phyloP scores from a whole-genome alignment of 306 rosid species.

The Rubus idaeus region DNA sequence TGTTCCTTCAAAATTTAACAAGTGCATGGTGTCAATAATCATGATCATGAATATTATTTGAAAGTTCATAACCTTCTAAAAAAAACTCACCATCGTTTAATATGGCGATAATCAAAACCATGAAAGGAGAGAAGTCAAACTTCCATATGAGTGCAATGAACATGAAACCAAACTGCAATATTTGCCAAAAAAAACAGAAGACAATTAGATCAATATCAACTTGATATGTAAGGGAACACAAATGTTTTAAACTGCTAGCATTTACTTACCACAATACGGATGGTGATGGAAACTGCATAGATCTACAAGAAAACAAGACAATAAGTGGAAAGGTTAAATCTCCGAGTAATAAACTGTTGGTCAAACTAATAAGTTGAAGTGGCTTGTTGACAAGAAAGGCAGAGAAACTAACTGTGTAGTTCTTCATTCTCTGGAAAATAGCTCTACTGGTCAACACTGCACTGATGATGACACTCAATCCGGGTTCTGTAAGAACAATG shows the following conservation, averaged over 20 bases:
- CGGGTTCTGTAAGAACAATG: conserved; percentile 96
- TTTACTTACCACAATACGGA: conserved; percentile 93
- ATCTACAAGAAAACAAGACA: conserved; percentile 51
- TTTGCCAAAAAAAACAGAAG: conserved; percentile 18
- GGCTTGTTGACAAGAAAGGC: background rate
- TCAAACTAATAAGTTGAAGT: conserved; percentile 8
- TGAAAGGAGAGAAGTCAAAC: conserved; percentile 96
- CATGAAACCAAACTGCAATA: conserved; percentile 93
- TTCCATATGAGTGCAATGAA: conserved; percentile 92
- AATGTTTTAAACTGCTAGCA: background rate
- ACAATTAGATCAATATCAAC: conserved; percentile 7
- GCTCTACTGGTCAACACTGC: conserved; percentile 97
- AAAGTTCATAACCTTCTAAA: background rate
- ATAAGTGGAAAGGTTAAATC: background rate
- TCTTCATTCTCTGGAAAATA: conserved; percentile 97
- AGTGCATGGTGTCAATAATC: conserved; percentile 29
- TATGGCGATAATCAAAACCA: conserved; percentile 98
- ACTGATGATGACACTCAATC: conserved; percentile 94
- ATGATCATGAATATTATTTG: background rate
- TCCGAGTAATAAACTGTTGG: background rate
- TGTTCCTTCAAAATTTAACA: conserved; percentile 56
- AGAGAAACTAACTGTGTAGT: conserved; percentile 73
- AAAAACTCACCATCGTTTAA: conserved; percentile 80
- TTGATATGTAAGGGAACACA: background rate
- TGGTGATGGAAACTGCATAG: conserved; percentile 97